phyloP scores from a whole-genome alignment of 192 early-diverging fungal species.

The Lunasporangiospora selenospora region DNA sequence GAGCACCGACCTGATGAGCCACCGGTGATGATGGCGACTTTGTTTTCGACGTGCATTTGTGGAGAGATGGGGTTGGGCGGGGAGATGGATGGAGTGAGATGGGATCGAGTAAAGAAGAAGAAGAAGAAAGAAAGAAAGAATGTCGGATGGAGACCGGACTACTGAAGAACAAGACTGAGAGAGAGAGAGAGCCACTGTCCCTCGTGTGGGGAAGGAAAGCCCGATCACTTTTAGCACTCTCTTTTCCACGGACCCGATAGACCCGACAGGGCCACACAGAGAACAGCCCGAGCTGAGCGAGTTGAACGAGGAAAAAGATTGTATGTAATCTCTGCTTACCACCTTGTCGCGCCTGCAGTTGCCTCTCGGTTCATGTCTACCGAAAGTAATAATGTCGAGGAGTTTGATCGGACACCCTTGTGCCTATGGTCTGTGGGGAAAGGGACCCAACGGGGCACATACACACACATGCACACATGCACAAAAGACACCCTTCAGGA shows the following conservation, averaged over 20 bases:
- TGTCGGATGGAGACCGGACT: too few species aligned
- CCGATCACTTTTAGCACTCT: not conserved
- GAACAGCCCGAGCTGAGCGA: not conserved
- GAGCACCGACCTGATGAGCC: constrained; percentile 55
- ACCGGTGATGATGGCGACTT: constrained; percentile 75
- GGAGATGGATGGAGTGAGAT: not conserved
- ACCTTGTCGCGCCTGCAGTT: too few species aligned
- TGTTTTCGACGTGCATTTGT: constrained; percentile 51
- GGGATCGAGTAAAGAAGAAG: constrained; percentile 1
- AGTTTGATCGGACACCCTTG: too few species aligned
- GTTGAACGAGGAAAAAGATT: not conserved
- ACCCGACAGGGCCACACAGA: not conserved
- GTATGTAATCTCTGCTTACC: too few species aligned
- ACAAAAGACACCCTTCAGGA: too few species aligned
- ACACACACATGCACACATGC: too few species aligned
- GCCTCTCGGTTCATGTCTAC: too few species aligned
- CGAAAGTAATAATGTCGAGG: too few species aligned
- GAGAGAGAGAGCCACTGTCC: not conserved
- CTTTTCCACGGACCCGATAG: too few species aligned
- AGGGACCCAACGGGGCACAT: too few species aligned
- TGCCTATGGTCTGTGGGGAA: too few species aligned
- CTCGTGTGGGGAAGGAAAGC: not conserved
- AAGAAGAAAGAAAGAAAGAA: not conserved
- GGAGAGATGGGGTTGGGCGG: not conserved
- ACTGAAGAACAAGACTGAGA: not conserved